phyloP scores from a whole-genome alignment of 768 basidiomycete species.

The Rhizopogon salebrosus region DNA sequence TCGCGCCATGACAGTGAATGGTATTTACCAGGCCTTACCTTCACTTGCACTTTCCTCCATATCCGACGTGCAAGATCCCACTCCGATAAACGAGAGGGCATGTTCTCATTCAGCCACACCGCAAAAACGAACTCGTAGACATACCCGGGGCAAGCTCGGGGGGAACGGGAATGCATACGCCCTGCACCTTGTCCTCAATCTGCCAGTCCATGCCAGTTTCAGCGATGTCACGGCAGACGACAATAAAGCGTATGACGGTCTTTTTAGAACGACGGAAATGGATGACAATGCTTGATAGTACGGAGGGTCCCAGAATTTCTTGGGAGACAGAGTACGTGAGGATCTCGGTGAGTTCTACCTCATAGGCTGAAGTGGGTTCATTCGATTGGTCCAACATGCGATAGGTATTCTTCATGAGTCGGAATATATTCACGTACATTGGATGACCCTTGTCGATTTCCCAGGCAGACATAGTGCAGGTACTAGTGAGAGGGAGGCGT shows the following conservation, averaged over 20 bases:
- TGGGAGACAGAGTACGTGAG: neutral
- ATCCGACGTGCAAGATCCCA: neutral
- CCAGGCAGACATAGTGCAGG: too few species aligned
- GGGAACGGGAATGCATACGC: neutral
- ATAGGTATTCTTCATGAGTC: too few species aligned
- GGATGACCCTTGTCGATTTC: too few species aligned
- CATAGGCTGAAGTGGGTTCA: neutral
- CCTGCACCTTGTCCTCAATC: neutral
- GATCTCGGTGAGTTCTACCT: neutral
- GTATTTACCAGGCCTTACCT: neutral
- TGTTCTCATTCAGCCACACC: too few species aligned
- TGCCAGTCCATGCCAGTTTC: too few species aligned
- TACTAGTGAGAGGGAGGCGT: too few species aligned
- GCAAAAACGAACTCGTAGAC: neutral
- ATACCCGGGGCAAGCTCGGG: neutral
- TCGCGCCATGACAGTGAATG: neutral
- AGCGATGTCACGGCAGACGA: neutral
- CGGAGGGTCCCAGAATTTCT: neutral
- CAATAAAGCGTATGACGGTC: neutral
- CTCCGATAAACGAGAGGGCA: neutral
- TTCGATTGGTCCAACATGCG: neutral
- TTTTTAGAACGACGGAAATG: neutral
- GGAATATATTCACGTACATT: too few species aligned
- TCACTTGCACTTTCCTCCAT: neutral
- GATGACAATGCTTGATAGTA: neutral